Percentiles rank a stretch among this genome's conserved stretches.
These are phyloP conservation scores for Amanita brunnescens DNA, from an alignment of 768 basidiomycete species.

Conservation along the genomic window DNA sequence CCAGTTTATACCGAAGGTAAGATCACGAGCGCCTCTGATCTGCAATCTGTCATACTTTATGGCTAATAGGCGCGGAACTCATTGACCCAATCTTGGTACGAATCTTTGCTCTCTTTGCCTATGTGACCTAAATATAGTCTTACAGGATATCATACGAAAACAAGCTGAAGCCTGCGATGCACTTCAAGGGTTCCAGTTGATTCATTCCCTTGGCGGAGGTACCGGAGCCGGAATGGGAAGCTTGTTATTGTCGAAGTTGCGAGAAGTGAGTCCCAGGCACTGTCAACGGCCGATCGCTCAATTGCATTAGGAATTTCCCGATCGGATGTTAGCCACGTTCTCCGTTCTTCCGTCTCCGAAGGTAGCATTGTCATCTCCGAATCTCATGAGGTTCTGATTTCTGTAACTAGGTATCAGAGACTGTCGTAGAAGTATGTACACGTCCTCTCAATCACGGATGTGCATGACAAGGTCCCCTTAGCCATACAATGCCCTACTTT, in stretches of 20 bases:
- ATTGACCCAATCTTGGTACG: slow-evolving; percentile 70
- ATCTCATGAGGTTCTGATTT: background rate
- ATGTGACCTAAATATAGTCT: background rate
- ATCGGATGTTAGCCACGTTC: slow-evolving; percentile 48
- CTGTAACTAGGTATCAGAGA: slow-evolving; percentile 39
- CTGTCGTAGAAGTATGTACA: slow-evolving; percentile 52
- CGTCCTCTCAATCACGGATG: slow-evolving; percentile 28
- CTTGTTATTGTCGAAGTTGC: slow-evolving; percentile 70
- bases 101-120: background rate
- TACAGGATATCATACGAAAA: slow-evolving; percentile 63
- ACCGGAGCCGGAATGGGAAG: slow-evolving; percentile 84
- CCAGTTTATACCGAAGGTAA: slow-evolving; percentile 84
- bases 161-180: slow-evolving; percentile 79
- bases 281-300: slow-evolving; percentile 8
- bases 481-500: slow-evolving; percentile 83
- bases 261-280: slow-evolving; percentile 44
- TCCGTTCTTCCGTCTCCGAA: slow-evolving; percentile 48
- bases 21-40: slow-evolving; percentile 6
- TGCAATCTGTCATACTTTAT: background rate
- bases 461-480: slow-evolving; percentile 45
- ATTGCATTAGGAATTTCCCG: slow-evolving; percentile 38
- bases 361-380: slow-evolving; percentile 14
- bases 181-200: slow-evolving; percentile 84
- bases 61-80: slow-evolving; percentile 70
- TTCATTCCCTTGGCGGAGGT: slow-evolving; percentile 89